Evolutionary conservation across 225 moss, liverwort and hornwort genomes (phyloP).

Genomic region (Physcomitrellopsis africana): DNA sequence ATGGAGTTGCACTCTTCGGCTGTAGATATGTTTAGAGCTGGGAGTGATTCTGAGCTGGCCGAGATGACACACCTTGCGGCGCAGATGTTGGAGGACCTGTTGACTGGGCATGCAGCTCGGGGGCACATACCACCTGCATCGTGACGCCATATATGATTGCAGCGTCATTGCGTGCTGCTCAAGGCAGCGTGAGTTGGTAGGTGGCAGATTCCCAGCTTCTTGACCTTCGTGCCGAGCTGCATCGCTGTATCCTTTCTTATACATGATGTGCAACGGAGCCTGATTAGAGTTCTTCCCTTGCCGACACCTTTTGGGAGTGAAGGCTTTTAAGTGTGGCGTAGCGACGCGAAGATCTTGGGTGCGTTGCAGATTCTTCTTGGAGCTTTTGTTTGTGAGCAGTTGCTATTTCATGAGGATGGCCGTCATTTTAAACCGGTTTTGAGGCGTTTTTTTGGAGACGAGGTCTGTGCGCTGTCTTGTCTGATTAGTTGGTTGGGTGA

Average conservation of each 20-base stretch:
- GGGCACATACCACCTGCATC: slow-evolving; percentile 4
- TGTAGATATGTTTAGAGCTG: no score
- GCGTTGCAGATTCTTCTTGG: no score
- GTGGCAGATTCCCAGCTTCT: neutral
- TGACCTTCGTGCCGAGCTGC: neutral
- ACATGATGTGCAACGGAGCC: neutral
- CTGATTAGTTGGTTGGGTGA: neutral
- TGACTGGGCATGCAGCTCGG: slow-evolving; percentile 10
- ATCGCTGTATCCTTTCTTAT: neutral
- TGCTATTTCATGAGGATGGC: neutral
- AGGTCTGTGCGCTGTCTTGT: neutral
- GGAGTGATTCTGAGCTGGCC: slow-evolving; percentile 17
- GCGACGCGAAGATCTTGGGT: no score
- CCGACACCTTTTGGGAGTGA: slow-evolving; percentile 21
- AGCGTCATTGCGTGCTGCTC: slow-evolving; percentile 12
- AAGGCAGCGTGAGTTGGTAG: neutral
- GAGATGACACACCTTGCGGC: slow-evolving; percentile 10
- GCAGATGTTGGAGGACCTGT: slow-evolving; percentile 12
- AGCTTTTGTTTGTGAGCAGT: neutral
- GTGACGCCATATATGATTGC: slow-evolving; percentile 12
- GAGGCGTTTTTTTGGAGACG: neutral
- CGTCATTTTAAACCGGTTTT: no score
- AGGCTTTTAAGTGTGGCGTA: neutral
- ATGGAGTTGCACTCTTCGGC: no score
- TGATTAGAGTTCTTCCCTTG: neutral